Conservation (phyloP, 306 rosid species). For the Neltuma alba region DNA sequence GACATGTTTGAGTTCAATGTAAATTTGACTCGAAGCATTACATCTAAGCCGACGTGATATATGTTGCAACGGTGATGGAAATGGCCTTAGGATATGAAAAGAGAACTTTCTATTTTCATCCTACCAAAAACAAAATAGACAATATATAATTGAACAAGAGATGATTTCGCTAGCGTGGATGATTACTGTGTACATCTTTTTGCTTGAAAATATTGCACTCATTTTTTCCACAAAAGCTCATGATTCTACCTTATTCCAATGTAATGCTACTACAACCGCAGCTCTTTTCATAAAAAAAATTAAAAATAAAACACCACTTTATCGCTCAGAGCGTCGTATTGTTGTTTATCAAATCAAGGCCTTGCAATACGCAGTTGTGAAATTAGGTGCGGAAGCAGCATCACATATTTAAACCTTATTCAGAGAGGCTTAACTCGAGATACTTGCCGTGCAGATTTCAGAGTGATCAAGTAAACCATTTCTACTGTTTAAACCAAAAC, state of each 20-base stretch:
- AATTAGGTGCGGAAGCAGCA: not conserved
- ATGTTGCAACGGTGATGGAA: not conserved
- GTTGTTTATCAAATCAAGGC: not conserved
- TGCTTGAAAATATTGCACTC: not conserved
- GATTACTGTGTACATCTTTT: not conserved
- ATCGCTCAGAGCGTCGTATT: not conserved
- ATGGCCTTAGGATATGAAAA: not conserved
- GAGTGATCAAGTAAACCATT: not conserved
- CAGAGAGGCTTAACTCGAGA: no score
- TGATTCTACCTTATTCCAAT: not conserved
- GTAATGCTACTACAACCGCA: not conserved
- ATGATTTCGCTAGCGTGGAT: not conserved
- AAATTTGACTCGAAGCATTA: not conserved
- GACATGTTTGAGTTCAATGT: not conserved
- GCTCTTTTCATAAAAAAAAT: not conserved
- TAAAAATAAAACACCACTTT: not conserved
- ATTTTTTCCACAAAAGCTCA: not conserved
- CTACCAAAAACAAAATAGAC: not conserved
- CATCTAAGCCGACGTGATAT: not conserved
- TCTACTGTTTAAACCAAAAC: not conserved
- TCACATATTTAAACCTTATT: not conserved
- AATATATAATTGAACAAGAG: not conserved
- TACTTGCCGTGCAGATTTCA: not conserved
- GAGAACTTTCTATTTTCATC: not conserved
- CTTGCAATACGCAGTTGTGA: not conserved